Percentiles rank a stretch among this genome's conserved stretches.
These are phyloP conservation scores for Verticillium klebahnii DNA, from an alignment of 2,329 filamentous ascomycete genomes.

Conservation along the genomic window DNA sequence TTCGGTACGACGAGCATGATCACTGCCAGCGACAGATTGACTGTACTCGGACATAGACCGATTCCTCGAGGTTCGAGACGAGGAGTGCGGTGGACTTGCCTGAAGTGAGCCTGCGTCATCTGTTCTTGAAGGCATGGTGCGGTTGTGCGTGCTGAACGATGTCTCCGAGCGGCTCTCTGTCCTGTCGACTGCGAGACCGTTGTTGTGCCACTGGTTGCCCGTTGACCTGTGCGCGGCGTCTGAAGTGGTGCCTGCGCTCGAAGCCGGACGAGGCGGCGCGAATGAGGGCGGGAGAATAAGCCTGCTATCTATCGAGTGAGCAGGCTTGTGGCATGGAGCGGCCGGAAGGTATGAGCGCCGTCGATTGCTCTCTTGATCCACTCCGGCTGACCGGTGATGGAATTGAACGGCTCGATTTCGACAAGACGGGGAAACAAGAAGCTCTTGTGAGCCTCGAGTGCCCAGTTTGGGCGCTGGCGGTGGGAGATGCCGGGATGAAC, in stretches of 20 bases:
- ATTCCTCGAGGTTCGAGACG: neutral
- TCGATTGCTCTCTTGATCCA: neutral
- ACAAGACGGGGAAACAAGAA: neutral
- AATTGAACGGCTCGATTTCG: neutral
- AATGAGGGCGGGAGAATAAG: neutral
- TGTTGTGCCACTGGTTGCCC: neutral
- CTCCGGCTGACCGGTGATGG: neutral
- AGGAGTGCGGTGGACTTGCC: neutral
- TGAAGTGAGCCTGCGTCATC: neutral
- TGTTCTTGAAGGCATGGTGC: neutral
- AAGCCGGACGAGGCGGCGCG: conserved; percentile 3
- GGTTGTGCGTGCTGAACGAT: neutral
- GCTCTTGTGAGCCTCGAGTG: neutral
- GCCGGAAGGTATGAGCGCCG: neutral
- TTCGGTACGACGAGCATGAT: neutral
- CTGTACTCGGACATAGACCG: conserved; percentile 17
- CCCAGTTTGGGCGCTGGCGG: neutral
- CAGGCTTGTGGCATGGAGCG: conserved; percentile 1
- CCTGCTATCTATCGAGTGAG: conserved; percentile 5
- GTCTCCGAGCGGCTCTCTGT: conserved; percentile 8
- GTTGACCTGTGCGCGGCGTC: neutral
- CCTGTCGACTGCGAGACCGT: conserved; percentile 6
- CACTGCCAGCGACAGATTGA: conserved; percentile 14
- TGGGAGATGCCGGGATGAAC: neutral
- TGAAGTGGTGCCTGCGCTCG: conserved; percentile 6